Base-by-base conservation (phyloP, 441 rosid genomes). In the Populus hybrid region DNA sequence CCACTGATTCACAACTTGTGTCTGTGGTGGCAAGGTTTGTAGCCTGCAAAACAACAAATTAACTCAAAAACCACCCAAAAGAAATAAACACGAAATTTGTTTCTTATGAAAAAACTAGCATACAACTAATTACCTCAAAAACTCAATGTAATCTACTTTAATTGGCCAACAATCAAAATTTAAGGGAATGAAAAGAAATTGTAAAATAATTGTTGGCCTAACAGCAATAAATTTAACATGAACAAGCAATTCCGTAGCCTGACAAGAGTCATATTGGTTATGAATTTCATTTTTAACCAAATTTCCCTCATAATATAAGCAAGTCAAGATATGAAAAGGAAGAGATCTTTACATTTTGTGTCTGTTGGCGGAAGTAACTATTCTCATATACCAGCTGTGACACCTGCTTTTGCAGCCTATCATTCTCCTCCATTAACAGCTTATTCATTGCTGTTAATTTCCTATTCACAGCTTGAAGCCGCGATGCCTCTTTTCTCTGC, bases 1-100 rank as follows among this genome's bases (percentile, higher is more conserved):
- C 97, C 89, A 90, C 98, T 73, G 99, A 95, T 84, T 93, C 98
- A 89, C 98, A 95, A 84, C 99, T 95, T 71, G 96, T 89, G 84
- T 95, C 98, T 85, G 91, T 91, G 73, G 95, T 90, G 81, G 98
- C 94, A 64, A 92, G 94, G 81, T 92, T 86, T 61, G 96, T 82
- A 40, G 90, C 83, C 99, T 93, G 86, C 66, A 81, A 80, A 72
- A 82, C 77, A 83, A 72, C 12, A 59, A n/a, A 35, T 24, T 9
- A 23, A 28, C 72, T 32, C 21, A 63, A 73, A 76, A 66, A 21
- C 77, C 8, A 53, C 26, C 12, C 30, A 35, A 42, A 26, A 69
- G 2, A 18, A 2, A 16, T 1, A 2, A 32, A 72, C 18, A 7
- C 30, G 71, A 30, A n/a, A 71, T 14, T 18, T 53, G 46, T 53